Conservation (phyloP, 805 yeast species). For the Hanseniaspora mollemarum region DNA sequence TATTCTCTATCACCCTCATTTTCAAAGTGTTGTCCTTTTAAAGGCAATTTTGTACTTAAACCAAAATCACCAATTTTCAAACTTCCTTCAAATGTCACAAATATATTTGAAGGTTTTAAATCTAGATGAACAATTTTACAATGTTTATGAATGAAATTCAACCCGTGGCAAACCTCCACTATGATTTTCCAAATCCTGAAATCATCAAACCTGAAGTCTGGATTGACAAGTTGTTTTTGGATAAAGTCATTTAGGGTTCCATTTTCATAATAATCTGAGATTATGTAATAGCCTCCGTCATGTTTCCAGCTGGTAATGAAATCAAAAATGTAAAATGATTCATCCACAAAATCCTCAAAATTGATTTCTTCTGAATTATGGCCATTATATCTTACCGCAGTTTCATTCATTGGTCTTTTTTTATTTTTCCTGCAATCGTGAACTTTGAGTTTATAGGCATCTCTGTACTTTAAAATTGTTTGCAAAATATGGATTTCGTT, state of each 20-base stretch:
- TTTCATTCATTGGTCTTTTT: neutral
- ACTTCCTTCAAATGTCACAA: constrained; percentile 87
- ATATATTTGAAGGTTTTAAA: constrained; percentile 87
- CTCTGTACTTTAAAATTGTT: constrained; percentile 32
- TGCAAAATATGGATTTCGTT: constrained; percentile 69
- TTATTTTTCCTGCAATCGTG: neutral
- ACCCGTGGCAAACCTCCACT: constrained; percentile 68
- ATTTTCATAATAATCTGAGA: constrained; percentile 92
- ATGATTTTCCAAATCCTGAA: constrained; percentile 97
- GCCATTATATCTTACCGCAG: constrained; percentile 2
- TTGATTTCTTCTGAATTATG: constrained; percentile 16
- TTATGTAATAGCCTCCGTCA: constrained; percentile 64
- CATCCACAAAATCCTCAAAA: constrained; percentile 35
- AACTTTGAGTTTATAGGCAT: constrained; percentile 18
- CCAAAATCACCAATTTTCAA: constrained; percentile 96
- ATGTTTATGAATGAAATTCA: constrained; percentile 64
- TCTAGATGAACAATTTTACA: constrained; percentile 75
- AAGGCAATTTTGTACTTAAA: constrained; percentile 74
- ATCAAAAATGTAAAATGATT: constrained; percentile 65
- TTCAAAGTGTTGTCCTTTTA: constrained; percentile 52
- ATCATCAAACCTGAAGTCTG: constrained; percentile 56
- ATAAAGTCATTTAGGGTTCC: constrained; percentile 78
- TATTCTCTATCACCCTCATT: constrained; percentile 96
- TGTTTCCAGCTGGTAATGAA: constrained; percentile 43
- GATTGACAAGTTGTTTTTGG: constrained; percentile 63